phyloP scores from a whole-genome alignment of 768 basidiomycete genomes.

The Calocera viscosa region DNA sequence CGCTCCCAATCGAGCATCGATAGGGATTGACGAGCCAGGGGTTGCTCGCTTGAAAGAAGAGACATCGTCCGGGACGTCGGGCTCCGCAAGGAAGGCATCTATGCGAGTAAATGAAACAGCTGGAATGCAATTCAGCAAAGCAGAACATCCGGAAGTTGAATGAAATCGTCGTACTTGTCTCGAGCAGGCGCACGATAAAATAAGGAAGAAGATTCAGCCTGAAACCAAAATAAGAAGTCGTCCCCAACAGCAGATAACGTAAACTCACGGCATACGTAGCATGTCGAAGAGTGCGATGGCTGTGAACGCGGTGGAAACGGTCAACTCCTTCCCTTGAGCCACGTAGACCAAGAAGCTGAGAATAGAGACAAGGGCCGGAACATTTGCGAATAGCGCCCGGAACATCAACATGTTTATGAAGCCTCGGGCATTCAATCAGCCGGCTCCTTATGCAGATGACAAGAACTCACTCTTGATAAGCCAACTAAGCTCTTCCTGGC shows the following conservation, averaged over 20 bases:
- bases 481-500: conserved; percentile 55
- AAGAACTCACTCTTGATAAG: conserved; percentile 45
- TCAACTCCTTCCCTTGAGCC: conserved; percentile 57
- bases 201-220: neutral
- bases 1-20: conserved; percentile 41
- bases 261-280: conserved; percentile 38
- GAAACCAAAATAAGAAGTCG: too few relatives aligned
- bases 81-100: conserved; percentile 52
- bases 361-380: conserved; percentile 69
- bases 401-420: conserved; percentile 65
- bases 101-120: conserved; percentile 57
- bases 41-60: conserved; percentile 42
- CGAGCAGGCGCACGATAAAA: neutral
- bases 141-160: neutral
- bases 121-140: neutral
- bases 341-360: conserved; percentile 68
- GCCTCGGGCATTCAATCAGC: conserved; percentile 29
- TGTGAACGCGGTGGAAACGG: conserved; percentile 73
- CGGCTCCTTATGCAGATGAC: neutral
- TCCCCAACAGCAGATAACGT: neutral
- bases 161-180: neutral
- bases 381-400: conserved; percentile 55
- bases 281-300: conserved; percentile 77
- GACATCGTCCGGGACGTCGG: conserved; percentile 61
- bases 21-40: conserved; percentile 21